These are phyloP conservation scores for Backusella macrospora DNA, from an alignment of 192 early-diverging fungal species.

Conservation along the genomic window DNA sequence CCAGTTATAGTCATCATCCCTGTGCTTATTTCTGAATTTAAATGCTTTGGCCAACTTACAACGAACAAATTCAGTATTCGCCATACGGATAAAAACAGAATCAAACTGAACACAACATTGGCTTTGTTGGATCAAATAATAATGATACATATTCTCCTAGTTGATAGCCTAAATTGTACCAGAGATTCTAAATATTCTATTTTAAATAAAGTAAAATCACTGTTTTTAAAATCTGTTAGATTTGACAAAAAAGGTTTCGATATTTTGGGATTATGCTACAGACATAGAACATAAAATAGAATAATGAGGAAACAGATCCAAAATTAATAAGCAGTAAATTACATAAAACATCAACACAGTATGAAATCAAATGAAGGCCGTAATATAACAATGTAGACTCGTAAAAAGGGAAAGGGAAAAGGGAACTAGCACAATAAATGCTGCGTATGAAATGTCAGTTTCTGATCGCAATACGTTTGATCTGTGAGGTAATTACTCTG, in stretches of 20 bases:
- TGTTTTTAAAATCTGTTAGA: too few relatives aligned
- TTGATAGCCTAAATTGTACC: neutral
- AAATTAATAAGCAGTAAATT: neutral
- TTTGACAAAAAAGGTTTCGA: too few relatives aligned
- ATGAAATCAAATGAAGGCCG: neutral
- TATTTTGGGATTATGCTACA: neutral
- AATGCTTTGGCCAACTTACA: neutral
- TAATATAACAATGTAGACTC: neutral
- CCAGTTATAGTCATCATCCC: neutral
- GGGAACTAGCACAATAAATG: neutral
- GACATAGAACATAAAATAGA: neutral
- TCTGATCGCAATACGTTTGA: neutral
- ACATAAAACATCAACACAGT: neutral
- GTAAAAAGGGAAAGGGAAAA: neutral
- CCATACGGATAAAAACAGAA: neutral
- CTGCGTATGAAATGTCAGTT: neutral
- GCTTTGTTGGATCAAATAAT: neutral
- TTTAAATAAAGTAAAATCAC: too few relatives aligned
- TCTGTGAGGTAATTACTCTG: neutral
- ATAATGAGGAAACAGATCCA: slow-evolving; percentile 1
- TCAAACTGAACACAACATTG: neutral
- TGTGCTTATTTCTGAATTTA: neutral
- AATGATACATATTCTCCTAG: neutral
- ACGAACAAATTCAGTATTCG: neutral
- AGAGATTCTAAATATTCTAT: neutral